A percentile compares a stretch with the other conserved stretches of the same genome.
Conservation (phyloP, 1,284 basidiomycete species). For the Pascua guehoae region DNA sequence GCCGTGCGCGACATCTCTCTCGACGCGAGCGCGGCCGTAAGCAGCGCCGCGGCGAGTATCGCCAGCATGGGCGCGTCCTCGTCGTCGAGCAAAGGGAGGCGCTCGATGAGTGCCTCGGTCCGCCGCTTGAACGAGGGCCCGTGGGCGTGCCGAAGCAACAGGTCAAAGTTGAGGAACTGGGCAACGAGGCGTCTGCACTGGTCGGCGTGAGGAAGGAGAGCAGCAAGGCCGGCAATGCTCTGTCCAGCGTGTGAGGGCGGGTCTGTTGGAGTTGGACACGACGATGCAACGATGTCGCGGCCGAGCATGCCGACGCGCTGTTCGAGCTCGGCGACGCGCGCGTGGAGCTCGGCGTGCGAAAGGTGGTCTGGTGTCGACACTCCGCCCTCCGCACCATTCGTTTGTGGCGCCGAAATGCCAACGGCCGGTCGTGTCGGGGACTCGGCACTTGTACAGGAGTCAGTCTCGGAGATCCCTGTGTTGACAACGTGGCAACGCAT, state of each 20-base stretch:
- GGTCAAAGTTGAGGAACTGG: constrained; percentile 1
- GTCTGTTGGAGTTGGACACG: not conserved
- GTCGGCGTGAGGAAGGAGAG: not conserved
- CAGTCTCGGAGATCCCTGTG: too few species aligned
- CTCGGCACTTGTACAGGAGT: too few species aligned
- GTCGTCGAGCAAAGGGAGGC: not conserved
- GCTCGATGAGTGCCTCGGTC: not conserved
- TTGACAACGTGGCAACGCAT: too few species aligned
- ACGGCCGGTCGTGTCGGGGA: too few species aligned
- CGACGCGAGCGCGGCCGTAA: not conserved
- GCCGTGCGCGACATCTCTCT: not conserved
- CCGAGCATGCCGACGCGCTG: too few species aligned
- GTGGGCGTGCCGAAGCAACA: not conserved
- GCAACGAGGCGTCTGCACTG: not conserved
- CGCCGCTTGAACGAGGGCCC: not conserved
- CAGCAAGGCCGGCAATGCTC: not conserved
- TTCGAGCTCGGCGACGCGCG: too few species aligned
- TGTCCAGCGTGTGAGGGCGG: not conserved
- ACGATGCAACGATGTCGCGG: too few species aligned
- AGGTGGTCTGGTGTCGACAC: too few species aligned
- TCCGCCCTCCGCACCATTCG: too few species aligned
- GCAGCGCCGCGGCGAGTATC: not conserved
- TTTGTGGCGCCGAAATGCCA: too few species aligned
- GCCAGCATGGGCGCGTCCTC: constrained; percentile 2
- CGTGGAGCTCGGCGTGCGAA: too few species aligned